phyloP scores from a whole-genome alignment of 139 green algal species.

The Chlamydomonas eustigma region DNA sequence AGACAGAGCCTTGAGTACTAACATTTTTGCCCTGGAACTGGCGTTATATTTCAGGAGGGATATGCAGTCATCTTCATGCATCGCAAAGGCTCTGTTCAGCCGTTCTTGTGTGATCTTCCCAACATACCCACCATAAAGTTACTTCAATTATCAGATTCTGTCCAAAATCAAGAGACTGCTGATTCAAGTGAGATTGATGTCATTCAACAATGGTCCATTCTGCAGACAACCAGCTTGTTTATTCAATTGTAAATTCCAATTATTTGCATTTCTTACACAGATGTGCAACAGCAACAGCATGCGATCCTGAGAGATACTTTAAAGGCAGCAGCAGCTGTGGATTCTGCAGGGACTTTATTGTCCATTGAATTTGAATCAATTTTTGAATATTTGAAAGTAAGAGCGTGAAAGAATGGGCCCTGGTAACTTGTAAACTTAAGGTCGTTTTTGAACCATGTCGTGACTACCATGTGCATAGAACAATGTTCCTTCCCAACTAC shows the following conservation, averaged over 20 bases:
- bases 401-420: constrained; percentile 3
- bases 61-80: constrained; percentile 94
- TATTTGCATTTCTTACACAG: too few relatives aligned
- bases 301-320: constrained; percentile 11
- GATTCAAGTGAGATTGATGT: not conserved
- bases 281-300: not conserved
- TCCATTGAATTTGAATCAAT: constrained; percentile 83
- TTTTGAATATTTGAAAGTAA: constrained; percentile 91
- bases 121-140: constrained; percentile 22
- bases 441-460: too few relatives aligned
- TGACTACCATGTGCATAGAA: too few relatives aligned
- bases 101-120: constrained; percentile 64
- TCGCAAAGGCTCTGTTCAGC: constrained; percentile 73
- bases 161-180: not conserved
- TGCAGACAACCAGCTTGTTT: not conserved
- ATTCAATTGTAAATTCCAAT: too few relatives aligned
- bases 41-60: constrained; percentile 67
- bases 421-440: too few relatives aligned
- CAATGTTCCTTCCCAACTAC: too few relatives aligned
- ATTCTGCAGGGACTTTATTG: constrained; percentile 53
- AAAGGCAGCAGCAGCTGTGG: constrained; percentile 28
- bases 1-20: not conserved
- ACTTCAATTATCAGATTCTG: constrained; percentile 1
- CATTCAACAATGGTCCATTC: not conserved
- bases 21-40: too few relatives aligned